Base-by-base conservation (phyloP, 306 rosid species). In the Lupinus albus region DNA sequence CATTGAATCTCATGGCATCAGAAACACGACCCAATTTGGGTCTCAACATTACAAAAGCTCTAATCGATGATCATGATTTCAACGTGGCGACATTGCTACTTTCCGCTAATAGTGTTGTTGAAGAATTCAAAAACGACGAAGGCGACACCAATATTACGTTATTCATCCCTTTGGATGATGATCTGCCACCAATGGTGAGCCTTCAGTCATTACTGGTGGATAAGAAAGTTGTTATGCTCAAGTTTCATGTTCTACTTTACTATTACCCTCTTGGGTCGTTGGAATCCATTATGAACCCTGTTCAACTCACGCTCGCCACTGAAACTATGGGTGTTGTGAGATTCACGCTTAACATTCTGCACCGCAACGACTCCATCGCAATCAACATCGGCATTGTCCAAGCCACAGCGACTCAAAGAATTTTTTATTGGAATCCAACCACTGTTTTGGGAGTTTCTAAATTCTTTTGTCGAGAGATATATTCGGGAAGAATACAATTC, bases 121-220 rank as follows among this genome's bases (percentile, higher is more conserved):
- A 86, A 7, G 99, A 94, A 56, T 88, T 94, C 76, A 96, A 94
- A 57, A 89, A 88, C 1, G 96, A 84, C 28, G 99, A 94, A 50
- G 95, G 99, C 28, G 99, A 97, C 1, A 91, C 97, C 0, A 97
- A 97, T 14, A 94, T 94, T 36, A 94, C 99, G 0, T 80, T 94
- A 21, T 94, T 94, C 17, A 86, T 94, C 8, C 99, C 99, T 0
- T 82, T 85, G 0, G 99, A 94, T 13, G 56, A 73, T 4, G 75
- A 84, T 54, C 84, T 94, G 0, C 96, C 99, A 0, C 63, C 73
- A 0, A 81, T 86, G 0, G 91, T 77, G 4, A 63, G 74, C 15
- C 84, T 94, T 0, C 96, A 91, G 61, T 94, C 99, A 0, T 79
- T 90, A 1, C 79, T 97, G 0, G 99, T 97, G 1, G 97, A 87